Conservation (phyloP, 202 grass and related monocot genomes). For the Panicum hallii region DNA sequence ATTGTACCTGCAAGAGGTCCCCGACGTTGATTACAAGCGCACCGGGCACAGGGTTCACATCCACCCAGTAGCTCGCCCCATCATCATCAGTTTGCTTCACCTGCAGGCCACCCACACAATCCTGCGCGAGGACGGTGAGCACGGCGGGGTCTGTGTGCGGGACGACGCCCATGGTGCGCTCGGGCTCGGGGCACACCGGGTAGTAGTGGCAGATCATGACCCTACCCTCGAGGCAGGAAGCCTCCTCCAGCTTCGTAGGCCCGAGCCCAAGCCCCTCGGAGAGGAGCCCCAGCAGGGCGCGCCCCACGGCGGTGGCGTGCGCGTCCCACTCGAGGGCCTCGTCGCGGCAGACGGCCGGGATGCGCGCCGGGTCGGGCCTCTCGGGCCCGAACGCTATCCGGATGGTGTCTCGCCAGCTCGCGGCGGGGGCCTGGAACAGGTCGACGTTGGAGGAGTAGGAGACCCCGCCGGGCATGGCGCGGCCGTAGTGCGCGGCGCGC, state of each 20-base stretch:
- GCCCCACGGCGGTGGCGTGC: conserved; percentile 48
- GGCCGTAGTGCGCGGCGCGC: conserved; percentile 68
- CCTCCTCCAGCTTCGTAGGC: conserved; percentile 41
- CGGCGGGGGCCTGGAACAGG: conserved; percentile 60
- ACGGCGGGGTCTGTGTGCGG: conserved; percentile 77
- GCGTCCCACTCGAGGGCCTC: conserved; percentile 65
- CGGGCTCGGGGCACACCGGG: conserved; percentile 83
- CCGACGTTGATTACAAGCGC: conserved; percentile 84
- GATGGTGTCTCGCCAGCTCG: conserved; percentile 89
- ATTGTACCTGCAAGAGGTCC: conserved; percentile 80
- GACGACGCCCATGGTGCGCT: conserved; percentile 68
- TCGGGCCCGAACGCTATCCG: conserved; percentile 49
- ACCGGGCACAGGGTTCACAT: conserved; percentile 61
- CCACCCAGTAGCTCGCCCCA: conserved; percentile 63
- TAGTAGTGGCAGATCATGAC: conserved; percentile 88
- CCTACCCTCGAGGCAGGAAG: conserved; percentile 60
- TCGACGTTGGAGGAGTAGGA: conserved; percentile 82
- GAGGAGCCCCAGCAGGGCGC: conserved; percentile 55
- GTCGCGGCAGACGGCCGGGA: conserved; percentile 65
- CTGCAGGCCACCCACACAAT: conserved; percentile 71
- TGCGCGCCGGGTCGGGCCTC: conserved; percentile 41
- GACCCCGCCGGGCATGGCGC: conserved; percentile 52
- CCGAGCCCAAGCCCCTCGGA: conserved; percentile 63
- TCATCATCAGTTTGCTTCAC: conserved; percentile 59
- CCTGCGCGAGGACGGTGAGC: conserved; percentile 72